phyloP scores from a whole-genome alignment of 306 rosid genomes.

The Cajanus cajan region DNA sequence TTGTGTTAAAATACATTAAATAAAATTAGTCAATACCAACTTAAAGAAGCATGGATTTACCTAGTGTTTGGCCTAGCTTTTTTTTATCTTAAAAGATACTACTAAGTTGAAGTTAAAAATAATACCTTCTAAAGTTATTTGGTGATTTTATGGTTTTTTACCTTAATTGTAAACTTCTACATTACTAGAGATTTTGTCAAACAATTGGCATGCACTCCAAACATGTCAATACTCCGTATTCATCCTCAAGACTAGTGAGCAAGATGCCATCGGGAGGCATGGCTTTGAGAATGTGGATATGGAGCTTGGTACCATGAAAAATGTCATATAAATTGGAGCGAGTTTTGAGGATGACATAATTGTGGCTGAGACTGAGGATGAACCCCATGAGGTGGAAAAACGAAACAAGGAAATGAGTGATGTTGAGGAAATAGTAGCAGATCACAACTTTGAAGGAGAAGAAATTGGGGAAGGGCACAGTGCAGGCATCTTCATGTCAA shows the following conservation, averaged over 20 bases:
- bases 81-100: not conserved
- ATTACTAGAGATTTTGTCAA: not conserved
- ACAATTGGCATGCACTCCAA: not conserved
- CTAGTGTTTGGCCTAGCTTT: not conserved
- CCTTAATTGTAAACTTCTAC: not conserved
- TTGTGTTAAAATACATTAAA: not conserved
- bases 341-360: not conserved
- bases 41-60: not conserved
- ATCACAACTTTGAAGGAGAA: not conserved
- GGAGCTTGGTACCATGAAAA: not conserved
- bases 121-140: not conserved
- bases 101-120: not conserved
- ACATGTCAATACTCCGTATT: not conserved
- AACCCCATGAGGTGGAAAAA: not conserved
- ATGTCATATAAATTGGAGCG: not conserved
- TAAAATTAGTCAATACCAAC: slow-evolving; percentile 19
- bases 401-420: not conserved
- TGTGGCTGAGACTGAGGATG: not conserved
- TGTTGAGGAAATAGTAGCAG: not conserved
- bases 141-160: not conserved
- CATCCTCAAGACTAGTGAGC: not conserved
- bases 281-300: not conserved
- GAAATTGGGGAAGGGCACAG: not conserved
- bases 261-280: not conserved
- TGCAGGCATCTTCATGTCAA: not conserved